A percentile compares a stretch with the other conserved stretches of the same genome.
phyloP scores from a whole-genome alignment of 208 protist species.

The Crithidia fasciculata region DNA sequence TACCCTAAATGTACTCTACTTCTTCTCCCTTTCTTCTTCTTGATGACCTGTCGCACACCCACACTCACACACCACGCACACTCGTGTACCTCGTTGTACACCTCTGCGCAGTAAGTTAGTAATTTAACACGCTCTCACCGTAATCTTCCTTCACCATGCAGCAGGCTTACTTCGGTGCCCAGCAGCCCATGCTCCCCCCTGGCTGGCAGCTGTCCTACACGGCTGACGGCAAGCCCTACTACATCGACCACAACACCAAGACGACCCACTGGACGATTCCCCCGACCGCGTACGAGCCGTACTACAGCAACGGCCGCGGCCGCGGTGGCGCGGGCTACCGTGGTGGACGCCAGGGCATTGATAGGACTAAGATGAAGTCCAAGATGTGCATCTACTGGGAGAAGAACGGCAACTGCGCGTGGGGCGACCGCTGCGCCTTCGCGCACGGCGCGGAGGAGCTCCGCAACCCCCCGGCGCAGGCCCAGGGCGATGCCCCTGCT shows the following conservation, averaged over 20 bases:
- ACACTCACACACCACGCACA: conserved; percentile 14
- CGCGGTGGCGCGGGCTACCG: conserved; percentile 38
- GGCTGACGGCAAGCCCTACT: conserved; percentile 72
- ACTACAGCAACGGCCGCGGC: conserved; percentile 37
- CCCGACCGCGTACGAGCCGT: conserved; percentile 43
- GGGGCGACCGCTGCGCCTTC: conserved; percentile 85
- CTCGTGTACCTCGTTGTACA: too few species aligned
- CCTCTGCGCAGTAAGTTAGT: conserved; percentile 21
- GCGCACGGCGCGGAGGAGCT: conserved; percentile 81
- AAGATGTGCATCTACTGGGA: conserved; percentile 91
- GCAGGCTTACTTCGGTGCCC: conserved; percentile 55
- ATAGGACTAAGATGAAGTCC: conserved; percentile 79
- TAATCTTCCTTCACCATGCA: conserved; percentile 52
- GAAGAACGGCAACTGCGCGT: conserved; percentile 82
- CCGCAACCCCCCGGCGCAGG: conserved; percentile 23
- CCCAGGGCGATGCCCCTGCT: conserved; percentile 27
- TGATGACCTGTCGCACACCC: conserved; percentile 9
- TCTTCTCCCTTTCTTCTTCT: conserved; percentile 20
- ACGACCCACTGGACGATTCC: conserved; percentile 83
- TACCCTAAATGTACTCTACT: too few species aligned
- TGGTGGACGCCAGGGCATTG: conserved; percentile 65
- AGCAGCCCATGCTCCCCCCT: conserved; percentile 61
- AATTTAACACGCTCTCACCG: conserved; percentile 22
- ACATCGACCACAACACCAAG: conserved; percentile 89
- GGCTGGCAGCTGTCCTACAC: conserved; percentile 85